Evolutionary conservation across 73 alveolate species (phyloP), one percentile per base, ranked within the genome.

Genomic region (Symbiodinium natans): DNA sequence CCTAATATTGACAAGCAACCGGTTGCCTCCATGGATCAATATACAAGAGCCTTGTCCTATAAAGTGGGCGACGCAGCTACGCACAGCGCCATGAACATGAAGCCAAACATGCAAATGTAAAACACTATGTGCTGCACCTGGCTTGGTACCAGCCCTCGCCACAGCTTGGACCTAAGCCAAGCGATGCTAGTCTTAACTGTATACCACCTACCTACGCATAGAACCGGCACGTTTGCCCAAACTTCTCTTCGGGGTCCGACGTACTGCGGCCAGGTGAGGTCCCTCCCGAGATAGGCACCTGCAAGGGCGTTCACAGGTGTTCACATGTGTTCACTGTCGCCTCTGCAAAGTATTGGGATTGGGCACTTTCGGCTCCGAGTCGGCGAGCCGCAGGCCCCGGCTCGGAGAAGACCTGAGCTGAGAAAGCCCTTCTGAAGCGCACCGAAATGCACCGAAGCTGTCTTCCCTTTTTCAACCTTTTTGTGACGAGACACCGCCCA

Each of bases 231-330:
- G n/a, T n/a, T n/a, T n/a, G n/a, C n/a, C n/a, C n/a, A n/a, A n/a
- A n/a, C n/a, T n/a, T n/a, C n/a, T 19, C 59, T 41, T 17, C 31
- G 40, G 95, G 87, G 8, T 89, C 87, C 48, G 34, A 43, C 98
- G 33, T 92, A 92, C 40, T 92, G 98, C 43, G 98, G 98, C 98
- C 98, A 92, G 15, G 98, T 92, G 83, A 92, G 54, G 52, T 71
- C 88, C 33, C 98, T 52, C 34, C 98, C 98, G 54, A 74, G 25
- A 36, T 92, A 92, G 27, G 82, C 1, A 41, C 98, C 90, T 71
- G 7, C 38, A 40, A 8, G n/a, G 15, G 33, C 33, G 74, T 4
- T 19, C 31, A 2, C 40, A 63, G 0, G 2, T 25, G 40, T 11
- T 7, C 40, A 63, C 0, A 5, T 25, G 40, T 11, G 9, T n/a